Evolutionary conservation across 2,329 filamentous ascomycete genomes (phyloP).

Genomic region (Ophioceras dolichostomum): DNA sequence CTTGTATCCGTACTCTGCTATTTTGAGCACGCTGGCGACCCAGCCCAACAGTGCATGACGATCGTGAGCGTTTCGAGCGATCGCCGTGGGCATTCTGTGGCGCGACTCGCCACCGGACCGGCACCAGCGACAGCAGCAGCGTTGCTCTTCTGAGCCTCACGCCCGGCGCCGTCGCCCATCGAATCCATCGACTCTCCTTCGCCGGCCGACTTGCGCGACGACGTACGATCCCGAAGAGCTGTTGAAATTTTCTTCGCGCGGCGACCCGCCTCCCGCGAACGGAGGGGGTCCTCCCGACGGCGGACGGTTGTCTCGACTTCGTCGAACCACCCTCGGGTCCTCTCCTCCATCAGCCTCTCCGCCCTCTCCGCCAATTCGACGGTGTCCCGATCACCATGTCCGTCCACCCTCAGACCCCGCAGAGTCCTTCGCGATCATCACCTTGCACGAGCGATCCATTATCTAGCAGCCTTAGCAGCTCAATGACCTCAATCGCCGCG

Average conservation of each 20-base stretch:
- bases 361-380: no score
- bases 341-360: no score
- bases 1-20: background rate
- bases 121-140: no score
- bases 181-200: conserved; percentile 10
- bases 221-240: no score
- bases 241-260: no score
- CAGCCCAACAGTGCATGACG: no score
- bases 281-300: no score
- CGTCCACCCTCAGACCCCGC: conserved; percentile 55
- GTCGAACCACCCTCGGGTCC: no score
- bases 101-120: conserved; percentile 23
- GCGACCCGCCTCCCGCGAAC: no score
- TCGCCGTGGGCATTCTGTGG: conserved; percentile 24
- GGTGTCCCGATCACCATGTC: conserved; percentile 45
- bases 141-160: conserved; percentile 10
- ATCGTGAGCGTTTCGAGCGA: conserved; percentile 17
- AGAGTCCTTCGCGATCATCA: conserved; percentile 52
- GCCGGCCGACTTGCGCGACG: conserved; percentile 4
- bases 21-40: no score
- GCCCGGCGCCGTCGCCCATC: conserved; percentile 7
- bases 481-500: conserved; percentile 36
- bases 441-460: conserved; percentile 39
- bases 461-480: conserved; percentile 36
- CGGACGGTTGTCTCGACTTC: no score